A percentile compares a stretch with the other conserved stretches of the same genome.
Evolutionary conservation across 768 basidiomycete species (phyloP).

Genomic region (Phanerochaete sordida): DNA sequence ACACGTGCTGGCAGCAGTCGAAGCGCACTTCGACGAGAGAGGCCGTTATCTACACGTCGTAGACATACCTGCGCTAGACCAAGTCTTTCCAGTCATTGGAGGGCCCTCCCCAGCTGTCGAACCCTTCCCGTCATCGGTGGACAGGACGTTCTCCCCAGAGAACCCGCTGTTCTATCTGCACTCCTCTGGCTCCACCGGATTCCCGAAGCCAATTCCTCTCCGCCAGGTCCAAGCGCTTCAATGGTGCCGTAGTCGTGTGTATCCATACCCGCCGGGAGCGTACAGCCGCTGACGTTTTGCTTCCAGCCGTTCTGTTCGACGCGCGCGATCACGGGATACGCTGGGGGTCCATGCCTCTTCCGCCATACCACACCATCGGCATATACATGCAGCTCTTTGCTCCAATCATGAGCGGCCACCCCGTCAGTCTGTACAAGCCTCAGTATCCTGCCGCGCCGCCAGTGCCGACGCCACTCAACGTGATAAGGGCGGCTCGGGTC

Average conservation of each 20-base stretch:
- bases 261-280: no score
- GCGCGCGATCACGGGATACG: not conserved
- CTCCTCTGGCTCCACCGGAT: constrained; percentile 4
- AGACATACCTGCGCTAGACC: not conserved
- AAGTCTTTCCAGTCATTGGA: constrained; percentile 2
- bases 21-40: not conserved
- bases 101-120: constrained; percentile 12
- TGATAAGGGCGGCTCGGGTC: constrained; percentile 7
- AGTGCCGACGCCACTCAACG: constrained; percentile 20
- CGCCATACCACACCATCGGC: constrained; percentile 21
- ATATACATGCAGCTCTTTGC: not conserved
- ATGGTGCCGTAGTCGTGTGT: constrained; percentile 15
- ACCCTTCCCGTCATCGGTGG: not conserved
- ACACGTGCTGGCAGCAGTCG: not conserved
- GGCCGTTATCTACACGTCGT: not conserved
- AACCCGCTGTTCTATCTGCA: not conserved
- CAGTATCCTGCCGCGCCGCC: constrained; percentile 17
- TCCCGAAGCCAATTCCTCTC: constrained; percentile 10
- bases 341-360: constrained; percentile 16
- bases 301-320: not conserved
- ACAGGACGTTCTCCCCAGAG: not conserved
- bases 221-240: constrained; percentile 15
- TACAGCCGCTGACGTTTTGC: not conserved
- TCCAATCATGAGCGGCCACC: constrained; percentile 9
- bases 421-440: constrained; percentile 21